These are phyloP conservation scores for Sclerotinia spermophila DNA, from an alignment of 2,329 filamentous ascomycete species.

Conservation along the genomic window DNA sequence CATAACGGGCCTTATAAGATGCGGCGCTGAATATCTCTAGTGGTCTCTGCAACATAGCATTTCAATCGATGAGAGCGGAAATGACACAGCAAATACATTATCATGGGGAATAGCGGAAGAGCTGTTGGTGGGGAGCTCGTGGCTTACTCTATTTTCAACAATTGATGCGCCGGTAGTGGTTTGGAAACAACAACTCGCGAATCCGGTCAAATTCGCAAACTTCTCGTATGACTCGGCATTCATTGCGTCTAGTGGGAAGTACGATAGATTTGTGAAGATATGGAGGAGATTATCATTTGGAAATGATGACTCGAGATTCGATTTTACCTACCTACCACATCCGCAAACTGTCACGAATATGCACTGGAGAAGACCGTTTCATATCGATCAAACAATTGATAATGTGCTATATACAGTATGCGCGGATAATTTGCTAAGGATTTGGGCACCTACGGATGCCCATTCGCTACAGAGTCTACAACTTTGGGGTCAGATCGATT, in stretches of 20 bases:
- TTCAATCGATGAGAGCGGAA: constrained; percentile 42
- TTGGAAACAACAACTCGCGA: constrained; percentile 75
- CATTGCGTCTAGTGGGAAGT: constrained; percentile 74
- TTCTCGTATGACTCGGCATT: constrained; percentile 86
- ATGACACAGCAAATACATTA: constrained; percentile 51
- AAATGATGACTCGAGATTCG: constrained; percentile 78
- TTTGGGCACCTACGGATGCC: constrained; percentile 78
- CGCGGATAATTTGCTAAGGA: constrained; percentile 71
- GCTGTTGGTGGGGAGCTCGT: constrained; percentile 70
- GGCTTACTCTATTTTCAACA: constrained; percentile 64
- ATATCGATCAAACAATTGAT: constrained; percentile 73
- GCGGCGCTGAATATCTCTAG: constrained; percentile 40
- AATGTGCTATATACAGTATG: constrained; percentile 91
- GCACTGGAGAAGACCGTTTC: constrained; percentile 78
- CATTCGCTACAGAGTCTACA: constrained; percentile 69
- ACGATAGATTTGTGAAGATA: constrained; percentile 84
- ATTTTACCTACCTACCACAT: constrained; percentile 87
- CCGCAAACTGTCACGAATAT: constrained; percentile 74
- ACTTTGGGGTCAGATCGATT: constrained; percentile 77
- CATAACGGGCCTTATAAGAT: constrained; percentile 3
- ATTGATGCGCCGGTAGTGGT: constrained; percentile 50
- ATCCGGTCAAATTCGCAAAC: constrained; percentile 65
- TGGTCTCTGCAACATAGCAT: constrained; percentile 64
- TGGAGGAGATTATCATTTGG: constrained; percentile 88
- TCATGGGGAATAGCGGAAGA: constrained; percentile 90